phyloP scores from a whole-genome alignment of 169 alveolate species.

The Eimeria zaria region DNA sequence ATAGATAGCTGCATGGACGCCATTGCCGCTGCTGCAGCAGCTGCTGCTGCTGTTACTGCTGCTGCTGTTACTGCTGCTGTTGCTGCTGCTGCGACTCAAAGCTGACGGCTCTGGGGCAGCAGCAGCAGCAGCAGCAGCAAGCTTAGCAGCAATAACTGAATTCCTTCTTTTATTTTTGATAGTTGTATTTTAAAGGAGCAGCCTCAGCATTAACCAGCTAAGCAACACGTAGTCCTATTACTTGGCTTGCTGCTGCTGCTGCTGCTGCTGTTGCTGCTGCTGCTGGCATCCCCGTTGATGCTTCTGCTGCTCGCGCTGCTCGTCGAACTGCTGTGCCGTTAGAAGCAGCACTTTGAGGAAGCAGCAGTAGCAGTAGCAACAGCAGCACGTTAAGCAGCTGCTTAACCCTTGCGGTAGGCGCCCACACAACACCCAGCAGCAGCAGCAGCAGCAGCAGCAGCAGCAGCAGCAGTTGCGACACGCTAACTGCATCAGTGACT shows the following conservation, averaged over 20 bases:
- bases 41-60: not conserved
- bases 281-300: not conserved
- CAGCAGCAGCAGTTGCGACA: not conserved
- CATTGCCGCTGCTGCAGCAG: not conserved
- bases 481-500: constrained; percentile 11
- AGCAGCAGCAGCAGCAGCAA: constrained; percentile 28
- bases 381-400: not conserved
- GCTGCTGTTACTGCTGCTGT: constrained; percentile 12
- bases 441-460: constrained; percentile 17
- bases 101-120: not conserved
- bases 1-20: not conserved
- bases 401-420: not conserved
- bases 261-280: constrained; percentile 26
- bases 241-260: constrained; percentile 28
- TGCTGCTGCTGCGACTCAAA: constrained; percentile 18
- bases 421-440: not conserved
- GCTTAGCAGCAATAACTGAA: not conserved
- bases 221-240: not conserved
- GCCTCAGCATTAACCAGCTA: not conserved
- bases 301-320: not conserved
- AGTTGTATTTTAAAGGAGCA: not conserved
- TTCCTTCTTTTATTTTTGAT: not conserved
- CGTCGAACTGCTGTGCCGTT: not conserved
- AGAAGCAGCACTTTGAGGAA: not conserved
- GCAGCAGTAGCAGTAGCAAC: not conserved